Evolutionary conservation across 768 basidiomycete genomes (phyloP), one percentile per base, ranked within the genome.

Genomic region (Amanita inopinata): DNA sequence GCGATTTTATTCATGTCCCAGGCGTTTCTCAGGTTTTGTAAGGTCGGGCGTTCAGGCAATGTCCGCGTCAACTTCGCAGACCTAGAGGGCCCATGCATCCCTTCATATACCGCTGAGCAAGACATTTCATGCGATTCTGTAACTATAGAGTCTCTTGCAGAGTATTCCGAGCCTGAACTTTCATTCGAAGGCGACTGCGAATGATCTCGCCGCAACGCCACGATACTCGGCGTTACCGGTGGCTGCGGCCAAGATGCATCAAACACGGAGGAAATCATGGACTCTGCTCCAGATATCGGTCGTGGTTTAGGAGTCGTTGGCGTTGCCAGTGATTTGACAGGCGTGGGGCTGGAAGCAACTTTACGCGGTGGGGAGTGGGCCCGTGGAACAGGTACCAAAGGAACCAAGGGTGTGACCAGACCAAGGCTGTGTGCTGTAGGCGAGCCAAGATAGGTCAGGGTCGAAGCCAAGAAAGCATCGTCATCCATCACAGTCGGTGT

Each of bases 391-490:
- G 41, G 53, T 7, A 50, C 37, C 18, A 55, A 10, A 12, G 66
- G 53, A 9, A 50, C 37, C 18, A 55, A 10, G 12, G 66, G 59
- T 12, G 60, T 40, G 0, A 51, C 47, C 23, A 69, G 60, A 14
- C 71, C 71, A 1, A 71, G 61, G 0, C 64, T 52, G 43, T 64
- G 62, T 3, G 70, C 69, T 0, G 64, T 58, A 2, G 70, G 67
- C 9, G 67, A 71, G 7, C 62, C 61, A n/a, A 73, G 54, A 40
- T 73, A 71, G 18, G 62, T 59, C 25, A 69, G 41, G 1, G 71
- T 72, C 5, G 69, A 69, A 5, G 53, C 56, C 52, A 65, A 61
- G 53, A 72, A 71, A 0, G 57, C 58, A 41, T 73, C 69, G 8
- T 68, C 66, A 0, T 51, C 46, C 38, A 49, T 31, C 31, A 7